Percentiles rank a stretch among this genome's conserved stretches.
Evolutionary conservation across 352 stramenopile genomes (phyloP).

Genomic region (Phytophthora melonis): DNA sequence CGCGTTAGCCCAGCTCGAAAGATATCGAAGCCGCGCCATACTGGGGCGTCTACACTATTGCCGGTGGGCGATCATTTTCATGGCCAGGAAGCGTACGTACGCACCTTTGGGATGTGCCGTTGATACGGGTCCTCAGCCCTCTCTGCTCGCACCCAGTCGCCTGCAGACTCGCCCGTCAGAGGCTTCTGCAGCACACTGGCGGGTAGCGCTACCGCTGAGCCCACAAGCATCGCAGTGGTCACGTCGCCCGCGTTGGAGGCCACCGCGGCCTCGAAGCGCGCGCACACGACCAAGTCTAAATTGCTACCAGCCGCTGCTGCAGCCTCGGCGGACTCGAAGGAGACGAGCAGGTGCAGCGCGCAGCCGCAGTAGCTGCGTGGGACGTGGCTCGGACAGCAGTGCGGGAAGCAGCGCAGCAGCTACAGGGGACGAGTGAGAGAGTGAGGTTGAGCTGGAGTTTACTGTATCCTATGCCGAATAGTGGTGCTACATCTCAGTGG

Average conservation of each 20-base stretch:
- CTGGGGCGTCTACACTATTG: no score
- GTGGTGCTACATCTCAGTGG: no score
- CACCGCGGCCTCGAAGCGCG: slow-evolving; percentile 35
- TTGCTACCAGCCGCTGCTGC: neutral
- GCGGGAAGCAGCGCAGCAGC: slow-evolving; percentile 47
- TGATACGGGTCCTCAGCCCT: slow-evolving; percentile 37
- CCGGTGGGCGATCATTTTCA: no score
- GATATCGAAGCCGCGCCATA: no score
- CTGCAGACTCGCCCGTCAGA: no score
- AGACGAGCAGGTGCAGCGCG: slow-evolving; percentile 35
- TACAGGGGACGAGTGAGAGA: neutral
- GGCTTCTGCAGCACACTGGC: neutral
- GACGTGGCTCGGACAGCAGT: slow-evolving; percentile 46
- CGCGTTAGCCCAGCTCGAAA: no score
- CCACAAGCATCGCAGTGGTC: slow-evolving; percentile 4
- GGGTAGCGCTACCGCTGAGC: slow-evolving; percentile 13
- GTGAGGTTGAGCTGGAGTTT: no score
- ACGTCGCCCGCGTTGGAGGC: neutral
- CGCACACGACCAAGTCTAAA: slow-evolving; percentile 36
- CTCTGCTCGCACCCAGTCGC: slow-evolving; percentile 28
- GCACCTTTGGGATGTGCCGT: slow-evolving; percentile 18
- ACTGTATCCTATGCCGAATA: no score
- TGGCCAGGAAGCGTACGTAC: no score
- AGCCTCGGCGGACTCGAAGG: slow-evolving; percentile 12
- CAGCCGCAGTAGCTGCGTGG: slow-evolving; percentile 48